These are phyloP conservation scores for Halophytophthora batemanensis DNA, from an alignment of 352 stramenopile species.

Conservation along the genomic window DNA sequence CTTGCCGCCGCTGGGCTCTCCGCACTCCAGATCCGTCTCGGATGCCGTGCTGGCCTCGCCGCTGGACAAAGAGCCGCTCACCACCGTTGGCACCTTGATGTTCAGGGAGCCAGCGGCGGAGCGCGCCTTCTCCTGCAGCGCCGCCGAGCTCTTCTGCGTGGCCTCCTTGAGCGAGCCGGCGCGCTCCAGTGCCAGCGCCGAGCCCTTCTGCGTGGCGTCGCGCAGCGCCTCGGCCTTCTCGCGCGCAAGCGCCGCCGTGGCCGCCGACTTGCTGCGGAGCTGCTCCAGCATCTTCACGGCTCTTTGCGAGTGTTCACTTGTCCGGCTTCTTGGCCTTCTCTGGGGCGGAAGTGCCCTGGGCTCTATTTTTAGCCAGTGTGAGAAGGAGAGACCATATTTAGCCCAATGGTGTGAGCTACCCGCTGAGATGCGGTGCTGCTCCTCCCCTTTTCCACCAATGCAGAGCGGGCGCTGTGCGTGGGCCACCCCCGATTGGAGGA, in stretches of 20 bases:
- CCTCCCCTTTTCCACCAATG: no score
- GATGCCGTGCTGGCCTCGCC: slow-evolving; percentile 22
- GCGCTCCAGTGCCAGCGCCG: no score
- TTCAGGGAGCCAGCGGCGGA: slow-evolving; percentile 56
- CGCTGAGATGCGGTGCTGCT: no score
- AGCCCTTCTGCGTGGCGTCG: slow-evolving; percentile 35
- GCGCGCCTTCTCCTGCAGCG: slow-evolving; percentile 54
- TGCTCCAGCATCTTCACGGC: slow-evolving; percentile 52
- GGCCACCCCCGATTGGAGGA: no score
- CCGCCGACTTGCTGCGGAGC: slow-evolving; percentile 57
- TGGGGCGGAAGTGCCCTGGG: slow-evolving; percentile 10
- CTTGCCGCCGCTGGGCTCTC: no score
- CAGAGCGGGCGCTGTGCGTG: no score
- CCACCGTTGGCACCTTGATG: slow-evolving; percentile 38
- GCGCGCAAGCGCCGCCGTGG: slow-evolving; percentile 48
- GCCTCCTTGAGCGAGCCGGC: slow-evolving; percentile 34
- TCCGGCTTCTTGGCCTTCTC: background rate
- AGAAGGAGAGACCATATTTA: no score
- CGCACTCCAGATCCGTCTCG: slow-evolving; percentile 46
- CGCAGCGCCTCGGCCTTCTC: slow-evolving; percentile 56
- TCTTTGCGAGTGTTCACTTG: slow-evolving; percentile 24
- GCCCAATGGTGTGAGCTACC: no score
- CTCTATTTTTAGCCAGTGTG: background rate
- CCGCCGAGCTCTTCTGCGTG: slow-evolving; percentile 51
- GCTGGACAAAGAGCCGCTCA: slow-evolving; percentile 28